These are phyloP conservation scores for Clathrus columnatus DNA, from an alignment of 768 basidiomycete genomes.

Conservation along the genomic window DNA sequence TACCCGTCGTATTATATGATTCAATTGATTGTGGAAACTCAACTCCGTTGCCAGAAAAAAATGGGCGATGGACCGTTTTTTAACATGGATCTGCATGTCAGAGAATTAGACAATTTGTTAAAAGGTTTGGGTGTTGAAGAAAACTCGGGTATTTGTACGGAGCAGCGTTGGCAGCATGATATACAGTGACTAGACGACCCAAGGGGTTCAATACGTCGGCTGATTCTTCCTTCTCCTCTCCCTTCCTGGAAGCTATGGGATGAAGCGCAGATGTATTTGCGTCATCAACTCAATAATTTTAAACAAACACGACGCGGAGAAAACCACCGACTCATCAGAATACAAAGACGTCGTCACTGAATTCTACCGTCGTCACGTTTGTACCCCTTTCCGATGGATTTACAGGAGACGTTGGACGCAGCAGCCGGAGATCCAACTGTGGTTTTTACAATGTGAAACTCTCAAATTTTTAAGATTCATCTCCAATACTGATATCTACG, in stretches of 20 bases:
- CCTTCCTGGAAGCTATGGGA: conserved; percentile 37
- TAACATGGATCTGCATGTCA: conserved; percentile 42
- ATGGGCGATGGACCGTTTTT: conserved; percentile 31
- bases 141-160: conserved; percentile 35
- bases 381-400: too few relatives aligned
- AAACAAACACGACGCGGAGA: too few relatives aligned
- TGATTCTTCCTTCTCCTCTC: conserved; percentile 38
- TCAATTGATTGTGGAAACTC: conserved; percentile 42
- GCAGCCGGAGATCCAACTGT: conserved; percentile 40
- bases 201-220: conserved; percentile 34
- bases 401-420: too few relatives aligned
- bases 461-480: too few relatives aligned
- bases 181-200: conserved; percentile 31
- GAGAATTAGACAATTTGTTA: conserved; percentile 42
- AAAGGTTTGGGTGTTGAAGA: conserved; percentile 33
- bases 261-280: conserved; percentile 23
- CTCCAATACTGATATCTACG: too few relatives aligned
- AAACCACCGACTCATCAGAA: too few relatives aligned
- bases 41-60: conserved; percentile 32
- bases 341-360: too few relatives aligned
- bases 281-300: conserved; percentile 27
- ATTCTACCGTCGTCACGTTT: too few relatives aligned
- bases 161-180: conserved; percentile 39
- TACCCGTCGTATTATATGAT: too few relatives aligned
- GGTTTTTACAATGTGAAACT: conserved; percentile 35